Percentiles rank a stretch among this genome's conserved stretches.
Conservation (phyloP, 257 asterid genomes). For the Phtheirospermum japonicum region DNA sequence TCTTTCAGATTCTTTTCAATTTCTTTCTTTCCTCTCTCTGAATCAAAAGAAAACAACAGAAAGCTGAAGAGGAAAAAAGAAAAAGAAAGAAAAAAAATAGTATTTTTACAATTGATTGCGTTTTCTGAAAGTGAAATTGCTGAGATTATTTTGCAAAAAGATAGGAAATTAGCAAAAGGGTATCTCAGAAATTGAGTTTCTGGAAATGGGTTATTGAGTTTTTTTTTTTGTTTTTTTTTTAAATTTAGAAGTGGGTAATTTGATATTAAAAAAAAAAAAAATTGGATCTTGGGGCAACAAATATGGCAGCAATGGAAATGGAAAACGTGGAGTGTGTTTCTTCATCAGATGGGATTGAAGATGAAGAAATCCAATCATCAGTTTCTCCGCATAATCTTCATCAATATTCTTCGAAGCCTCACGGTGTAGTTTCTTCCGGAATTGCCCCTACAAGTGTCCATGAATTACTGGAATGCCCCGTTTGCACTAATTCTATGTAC, state of each 20-base stretch:
- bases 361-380: slow-evolving; percentile 72
- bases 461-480: slow-evolving; percentile 97
- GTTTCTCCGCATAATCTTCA: slow-evolving; percentile 34
- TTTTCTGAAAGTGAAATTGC: slow-evolving; percentile 23
- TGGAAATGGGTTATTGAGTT: slow-evolving; percentile 22
- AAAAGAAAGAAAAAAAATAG: slow-evolving; percentile 17
- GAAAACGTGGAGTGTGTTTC: slow-evolving; percentile 80
- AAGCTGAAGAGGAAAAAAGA: slow-evolving; percentile 34
- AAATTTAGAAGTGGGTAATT: slow-evolving; percentile 26
- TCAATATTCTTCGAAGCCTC: slow-evolving; percentile 54
- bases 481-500: slow-evolving; percentile 47
- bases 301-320: slow-evolving; percentile 57
- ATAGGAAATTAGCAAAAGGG: slow-evolving; percentile 23
- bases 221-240: slow-evolving; percentile 2
- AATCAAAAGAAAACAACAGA: slow-evolving; percentile 39
- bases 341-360: slow-evolving; percentile 66
- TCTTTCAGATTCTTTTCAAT: slow-evolving; percentile 46
- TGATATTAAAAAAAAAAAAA: slow-evolving; percentile 9
- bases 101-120: background rate
- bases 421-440: slow-evolving; percentile 42
- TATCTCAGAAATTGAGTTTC: slow-evolving; percentile 20
- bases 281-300: slow-evolving; percentile 5
- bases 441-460: slow-evolving; percentile 69
- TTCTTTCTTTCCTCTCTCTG: slow-evolving; percentile 35
- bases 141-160: slow-evolving; percentile 12